Base-by-base conservation (phyloP, 1,139 yeast genomes). In the Schizosaccharomyces versatilis region DNA sequence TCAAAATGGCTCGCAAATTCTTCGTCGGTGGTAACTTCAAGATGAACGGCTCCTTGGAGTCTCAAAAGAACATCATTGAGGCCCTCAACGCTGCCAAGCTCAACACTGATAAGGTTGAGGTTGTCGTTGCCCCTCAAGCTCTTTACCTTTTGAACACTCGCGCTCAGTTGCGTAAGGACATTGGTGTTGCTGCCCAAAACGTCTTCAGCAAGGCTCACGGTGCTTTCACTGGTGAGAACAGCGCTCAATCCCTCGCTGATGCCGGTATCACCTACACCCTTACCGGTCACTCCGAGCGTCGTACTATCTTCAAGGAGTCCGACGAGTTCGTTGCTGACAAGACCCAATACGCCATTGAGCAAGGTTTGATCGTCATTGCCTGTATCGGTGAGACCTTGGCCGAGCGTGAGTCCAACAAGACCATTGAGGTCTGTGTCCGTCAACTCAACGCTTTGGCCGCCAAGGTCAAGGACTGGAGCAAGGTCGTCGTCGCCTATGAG, bases 251-350 rank as follows among this genome's bases (percentile, higher is more conserved):
- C 12, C n/a, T 36, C 36, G 81, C 84, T 74, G 99, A 90, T 69
- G 77, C 82, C 66, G 95, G 95, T 63, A 93, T 86, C 64, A 77
- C 76, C 61, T 93, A 97, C 97, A 94, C 90, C 62, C 79, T 90
- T 67, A 76, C 93, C 63, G 99, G 99, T 65, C 99, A 90, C 80
- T 85, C 96, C 60, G 99, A 90, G 77, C 88, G 99, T 78, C 85
- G 99, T 76, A 81, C 94, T 63, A 76, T 85, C 68, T 77, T 84
- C 75, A 78, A 81, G 71, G 99, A 90, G 75, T 69, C 83, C 59
- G 95, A 86, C 70, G 94, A 85, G 69, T 77, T 85, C 66, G 74
- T 93, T 65, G 97, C 98, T 65, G 83, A 81, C 68, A 90, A 90
- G 81, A 84, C 94, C 69, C 84, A 83, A 74, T 85, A 81, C 66